Base-by-base conservation (phyloP, 768 basidiomycete species). In the Suillus discolor region DNA sequence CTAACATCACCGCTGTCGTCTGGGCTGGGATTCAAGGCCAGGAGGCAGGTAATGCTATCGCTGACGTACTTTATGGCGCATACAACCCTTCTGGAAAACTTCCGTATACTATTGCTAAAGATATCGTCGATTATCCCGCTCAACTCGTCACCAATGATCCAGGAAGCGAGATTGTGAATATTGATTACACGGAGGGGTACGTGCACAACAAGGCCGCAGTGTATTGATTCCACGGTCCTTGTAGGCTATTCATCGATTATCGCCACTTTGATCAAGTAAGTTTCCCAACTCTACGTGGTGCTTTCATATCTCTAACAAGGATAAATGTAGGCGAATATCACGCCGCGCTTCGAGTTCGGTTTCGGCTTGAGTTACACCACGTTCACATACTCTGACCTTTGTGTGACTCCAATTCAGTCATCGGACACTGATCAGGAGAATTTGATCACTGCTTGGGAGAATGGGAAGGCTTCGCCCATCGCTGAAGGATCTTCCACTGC, bases 81-180 rank as follows among this genome's bases (percentile, higher is more conserved):
- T 87, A 83, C 76, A 92, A 90, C 70, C 90, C 91, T 0, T 86
- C 86, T 25, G 90, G 87, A 8, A 80, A 87, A 36, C 75, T 93
- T 18, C 90, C 91, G 1, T 93, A 90, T 73, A 92, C 91, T 6
- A 90, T 92, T 69, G 90, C 90, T 41, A 89, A 88, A 77, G 71
- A 79, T 23, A 57, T 73, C 2, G 70, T 75, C 11, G 91, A 92
- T 71, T 92, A 92, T 72, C 71, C 85, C 16, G 85, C 88, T 1
- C 82, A 84, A 63, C 71, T 85, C 11, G 70, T 81, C 12, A 69
- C 77, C 9, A 82, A 80, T 6, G 82, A 78, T 15, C 71, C 72
- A 36, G 69, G 72, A 2, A 66, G 53, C 25, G 75, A 28, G 25
- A 28, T 28, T 2, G 25, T 28, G 25, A 28, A 28, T 28, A 28